A percentile compares a stretch with the other conserved stretches of the same genome.
phyloP scores from a whole-genome alignment of 441 rosid species.

The Arabidopsis lyrata region DNA sequence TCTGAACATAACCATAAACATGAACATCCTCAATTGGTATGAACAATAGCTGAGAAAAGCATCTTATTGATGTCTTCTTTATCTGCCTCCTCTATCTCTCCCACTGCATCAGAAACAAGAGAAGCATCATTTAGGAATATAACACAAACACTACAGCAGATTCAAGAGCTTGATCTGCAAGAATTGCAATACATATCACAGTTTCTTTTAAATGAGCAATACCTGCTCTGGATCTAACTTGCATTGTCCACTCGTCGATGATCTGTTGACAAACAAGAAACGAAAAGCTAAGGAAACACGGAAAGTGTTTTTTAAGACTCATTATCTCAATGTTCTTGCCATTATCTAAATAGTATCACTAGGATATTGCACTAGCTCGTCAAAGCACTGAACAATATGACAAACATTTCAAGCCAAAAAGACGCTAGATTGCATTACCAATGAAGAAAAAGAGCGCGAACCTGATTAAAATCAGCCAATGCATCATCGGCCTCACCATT shows the following conservation, averaged over 20 bases:
- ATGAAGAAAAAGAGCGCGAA: slow-evolving; percentile 24
- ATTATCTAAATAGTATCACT: slow-evolving; percentile 6
- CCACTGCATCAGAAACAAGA: slow-evolving; percentile 58
- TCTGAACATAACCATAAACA: slow-evolving; percentile 23
- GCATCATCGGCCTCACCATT: slow-evolving; percentile 60
- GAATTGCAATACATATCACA: background rate
- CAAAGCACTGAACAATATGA: background rate
- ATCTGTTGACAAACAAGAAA: slow-evolving; percentile 51
- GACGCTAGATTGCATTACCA: background rate
- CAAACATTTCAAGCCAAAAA: background rate
- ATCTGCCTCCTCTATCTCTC: slow-evolving; percentile 56
- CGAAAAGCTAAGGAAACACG: slow-evolving; percentile 11
- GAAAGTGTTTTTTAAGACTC: background rate
- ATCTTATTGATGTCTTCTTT: slow-evolving; percentile 73
- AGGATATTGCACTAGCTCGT: slow-evolving; percentile 59
- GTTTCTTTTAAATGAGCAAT: background rate
- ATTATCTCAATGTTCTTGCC: background rate
- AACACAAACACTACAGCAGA: background rate
- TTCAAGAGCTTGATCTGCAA: background rate
- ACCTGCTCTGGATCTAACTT: slow-evolving; percentile 75
- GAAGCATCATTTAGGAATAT: slow-evolving; percentile 9
- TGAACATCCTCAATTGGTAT: slow-evolving; percentile 47
- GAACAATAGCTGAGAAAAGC: slow-evolving; percentile 82
- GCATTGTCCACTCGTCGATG: slow-evolving; percentile 80
- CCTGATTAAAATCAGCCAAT: slow-evolving; percentile 81